These are phyloP conservation scores for Neopestalotiopsis sp. DNA, from an alignment of 2,329 filamentous ascomycete genomes.

Conservation along the genomic window DNA sequence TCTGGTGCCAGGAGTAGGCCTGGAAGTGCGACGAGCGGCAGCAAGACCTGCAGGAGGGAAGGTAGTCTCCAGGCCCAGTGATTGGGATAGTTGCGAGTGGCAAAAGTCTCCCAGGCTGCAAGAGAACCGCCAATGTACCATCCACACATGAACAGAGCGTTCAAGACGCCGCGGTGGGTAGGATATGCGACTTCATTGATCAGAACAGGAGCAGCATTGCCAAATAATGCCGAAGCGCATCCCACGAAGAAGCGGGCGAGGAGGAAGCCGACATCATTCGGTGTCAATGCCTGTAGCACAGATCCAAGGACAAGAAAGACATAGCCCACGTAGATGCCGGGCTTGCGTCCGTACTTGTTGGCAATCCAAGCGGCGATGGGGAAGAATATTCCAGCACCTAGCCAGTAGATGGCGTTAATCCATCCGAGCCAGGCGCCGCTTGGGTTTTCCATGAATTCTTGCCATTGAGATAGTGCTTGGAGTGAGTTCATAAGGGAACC, in stretches of 20 bases:
- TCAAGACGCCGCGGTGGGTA: slow-evolving; percentile 41
- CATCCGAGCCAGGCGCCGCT: slow-evolving; percentile 32
- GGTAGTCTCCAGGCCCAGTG: slow-evolving; percentile 18
- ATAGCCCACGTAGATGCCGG: slow-evolving; percentile 37
- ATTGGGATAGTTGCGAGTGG: slow-evolving; percentile 4
- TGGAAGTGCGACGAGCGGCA: neutral
- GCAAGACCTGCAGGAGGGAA: slow-evolving; percentile 10
- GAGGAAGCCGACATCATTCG: slow-evolving; percentile 36
- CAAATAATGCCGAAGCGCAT: slow-evolving; percentile 38
- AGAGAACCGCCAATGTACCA: slow-evolving; percentile 38
- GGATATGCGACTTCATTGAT: slow-evolving; percentile 52
- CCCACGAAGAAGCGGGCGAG: slow-evolving; percentile 44
- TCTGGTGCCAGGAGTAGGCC: slow-evolving; percentile 12
- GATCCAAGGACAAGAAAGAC: slow-evolving; percentile 37
- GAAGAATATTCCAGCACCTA: slow-evolving; percentile 35
- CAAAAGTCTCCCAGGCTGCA: slow-evolving; percentile 35
- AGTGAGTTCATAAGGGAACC: slow-evolving; percentile 36
- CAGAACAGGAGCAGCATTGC: slow-evolving; percentile 40
- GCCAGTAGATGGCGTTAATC: slow-evolving; percentile 37
- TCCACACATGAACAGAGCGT: slow-evolving; percentile 35
- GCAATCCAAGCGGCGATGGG: slow-evolving; percentile 36
- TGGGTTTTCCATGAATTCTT: slow-evolving; percentile 32
- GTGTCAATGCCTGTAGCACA: slow-evolving; percentile 34
- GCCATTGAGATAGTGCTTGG: slow-evolving; percentile 38
- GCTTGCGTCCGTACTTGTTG: slow-evolving; percentile 42